Evolutionary conservation across 495 filamentous ascomycete genomes (phyloP), one percentile per base, ranked within the genome.

Genomic region (Podospora fimiseda): DNA sequence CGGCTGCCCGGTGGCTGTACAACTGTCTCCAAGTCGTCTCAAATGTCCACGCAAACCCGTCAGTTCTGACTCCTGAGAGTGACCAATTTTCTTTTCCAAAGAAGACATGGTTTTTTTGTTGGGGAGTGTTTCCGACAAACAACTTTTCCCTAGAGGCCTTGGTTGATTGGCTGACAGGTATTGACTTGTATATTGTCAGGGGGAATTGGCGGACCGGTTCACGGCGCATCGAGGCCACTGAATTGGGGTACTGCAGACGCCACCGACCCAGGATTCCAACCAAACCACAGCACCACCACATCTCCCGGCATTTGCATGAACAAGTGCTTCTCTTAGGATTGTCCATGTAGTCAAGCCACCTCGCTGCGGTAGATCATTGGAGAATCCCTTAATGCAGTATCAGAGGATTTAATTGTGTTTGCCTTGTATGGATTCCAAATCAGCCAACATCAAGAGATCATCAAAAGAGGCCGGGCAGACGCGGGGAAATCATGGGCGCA

Each of bases 351-450:
- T 13, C 50, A 11, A 30, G 44, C 44, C 47, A 9, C 50, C n/a
- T 43, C 46, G 22, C 23, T 18, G 40, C 50, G 23, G 40, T 7
- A 44, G 40, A 52, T 52, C 50, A 30, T 23, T 23, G 27, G 23
- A n/a, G 16, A 40, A 52, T 52, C 50, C n/a, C 44, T 20, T 43
- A 4, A 52, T 52, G 50, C 50, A 1, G n/a, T n/a, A n/a, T n/a
- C n/a, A n/a, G n/a, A n/a, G n/a, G n/a, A n/a, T n/a, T n/a, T n/a
- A n/a, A n/a, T n/a, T 42, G 39, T 19, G 39, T 42, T 42, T 42
- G 39, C 39, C 39, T 42, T 9, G 43, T 13, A 15, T 4, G 14
- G 18, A 23, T 45, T 18, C 43, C 20, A 20, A 20, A 22, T 7
- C 43, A 18, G 20, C 19, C n/a, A 23, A 45, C 19, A 22, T 22